Evolutionary conservation across 129 eudicot genomes (phyloP).

Genomic region (Chrysanthemum makinoi): DNA sequence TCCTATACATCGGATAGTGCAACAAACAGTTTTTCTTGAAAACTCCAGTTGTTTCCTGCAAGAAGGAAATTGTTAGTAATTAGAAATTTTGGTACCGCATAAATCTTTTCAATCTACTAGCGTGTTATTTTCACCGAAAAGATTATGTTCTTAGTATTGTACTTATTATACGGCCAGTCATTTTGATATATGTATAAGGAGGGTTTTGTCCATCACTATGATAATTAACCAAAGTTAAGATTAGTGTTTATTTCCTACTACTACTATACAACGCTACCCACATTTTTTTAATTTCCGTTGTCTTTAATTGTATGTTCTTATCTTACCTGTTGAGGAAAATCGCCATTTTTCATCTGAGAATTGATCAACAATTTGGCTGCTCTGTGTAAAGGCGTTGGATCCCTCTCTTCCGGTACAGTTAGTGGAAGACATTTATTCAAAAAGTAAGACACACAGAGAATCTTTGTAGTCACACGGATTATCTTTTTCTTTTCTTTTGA

Average conservation of each 20-base stretch:
- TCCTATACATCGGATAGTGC: conserved; percentile 64
- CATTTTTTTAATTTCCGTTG: background rate
- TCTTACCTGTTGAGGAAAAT: conserved; percentile 43
- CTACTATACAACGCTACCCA: conserved; percentile 2
- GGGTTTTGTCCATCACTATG: too few species aligned
- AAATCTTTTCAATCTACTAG: too few species aligned
- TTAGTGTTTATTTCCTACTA: background rate
- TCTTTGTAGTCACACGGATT: too few species aligned
- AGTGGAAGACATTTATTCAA: too few species aligned
- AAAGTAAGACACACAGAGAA: too few species aligned
- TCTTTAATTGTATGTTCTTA: too few species aligned
- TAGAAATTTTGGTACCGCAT: background rate
- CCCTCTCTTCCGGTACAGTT: conserved; percentile 49
- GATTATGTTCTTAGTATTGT: too few species aligned
- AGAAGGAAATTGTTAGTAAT: background rate
- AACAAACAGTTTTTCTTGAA: conserved; percentile 79
- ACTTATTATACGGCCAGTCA: background rate
- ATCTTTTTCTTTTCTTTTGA: too few species aligned
- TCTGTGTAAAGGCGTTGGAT: conserved; percentile 57
- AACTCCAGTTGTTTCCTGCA: conserved; percentile 75
- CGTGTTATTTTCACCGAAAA: too few species aligned
- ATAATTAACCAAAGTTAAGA: background rate
- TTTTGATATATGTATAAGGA: background rate
- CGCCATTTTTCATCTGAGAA: conserved; percentile 74
- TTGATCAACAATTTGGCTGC: conserved; percentile 78